Evolutionary conservation across 345 rosid genomes (phyloP).

Genomic region (Brassica carinata): DNA sequence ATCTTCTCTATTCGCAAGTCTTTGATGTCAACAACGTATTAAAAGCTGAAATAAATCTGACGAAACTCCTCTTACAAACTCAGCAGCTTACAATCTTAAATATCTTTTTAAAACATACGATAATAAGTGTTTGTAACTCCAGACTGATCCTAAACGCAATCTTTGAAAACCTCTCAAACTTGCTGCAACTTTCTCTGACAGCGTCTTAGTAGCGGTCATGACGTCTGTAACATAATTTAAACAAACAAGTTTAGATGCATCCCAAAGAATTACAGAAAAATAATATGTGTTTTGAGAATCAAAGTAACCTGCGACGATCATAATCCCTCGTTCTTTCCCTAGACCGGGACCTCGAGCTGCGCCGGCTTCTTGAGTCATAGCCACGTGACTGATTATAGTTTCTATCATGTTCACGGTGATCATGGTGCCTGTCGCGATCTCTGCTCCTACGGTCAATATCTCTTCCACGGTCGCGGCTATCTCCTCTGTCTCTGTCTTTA

Average conservation of each 20-base stretch:
- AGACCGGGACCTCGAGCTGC: slow-evolving; percentile 86
- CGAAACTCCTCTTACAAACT: slow-evolving; percentile 24
- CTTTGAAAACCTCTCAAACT: slow-evolving; percentile 14
- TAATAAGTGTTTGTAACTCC: slow-evolving; percentile 26
- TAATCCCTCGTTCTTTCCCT: slow-evolving; percentile 76
- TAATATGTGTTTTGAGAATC: not conserved
- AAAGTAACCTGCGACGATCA: slow-evolving; percentile 77
- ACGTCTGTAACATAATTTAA: slow-evolving; percentile 30
- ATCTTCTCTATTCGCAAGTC: slow-evolving; percentile 9
- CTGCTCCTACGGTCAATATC: slow-evolving; percentile 83
- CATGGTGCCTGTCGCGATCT: slow-evolving; percentile 80
- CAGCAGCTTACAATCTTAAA: slow-evolving; percentile 13
- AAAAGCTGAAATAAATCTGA: not conserved
- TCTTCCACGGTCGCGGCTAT: slow-evolving; percentile 74
- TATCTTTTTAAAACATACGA: slow-evolving; percentile 13
- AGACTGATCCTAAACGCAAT: slow-evolving; percentile 37
- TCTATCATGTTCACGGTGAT: slow-evolving; percentile 54
- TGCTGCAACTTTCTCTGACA: slow-evolving; percentile 10
- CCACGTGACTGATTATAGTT: slow-evolving; percentile 68
- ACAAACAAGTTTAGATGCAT: not conserved
- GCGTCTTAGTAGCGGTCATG: slow-evolving; percentile 41
- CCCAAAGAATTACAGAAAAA: not conserved
- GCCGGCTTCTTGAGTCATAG: slow-evolving; percentile 79
- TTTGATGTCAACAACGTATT: slow-evolving; percentile 16
- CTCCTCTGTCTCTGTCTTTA: slow-evolving; percentile 64